Conservation (phyloP, 441 rosid genomes). For the Capsella rubella region DNA sequence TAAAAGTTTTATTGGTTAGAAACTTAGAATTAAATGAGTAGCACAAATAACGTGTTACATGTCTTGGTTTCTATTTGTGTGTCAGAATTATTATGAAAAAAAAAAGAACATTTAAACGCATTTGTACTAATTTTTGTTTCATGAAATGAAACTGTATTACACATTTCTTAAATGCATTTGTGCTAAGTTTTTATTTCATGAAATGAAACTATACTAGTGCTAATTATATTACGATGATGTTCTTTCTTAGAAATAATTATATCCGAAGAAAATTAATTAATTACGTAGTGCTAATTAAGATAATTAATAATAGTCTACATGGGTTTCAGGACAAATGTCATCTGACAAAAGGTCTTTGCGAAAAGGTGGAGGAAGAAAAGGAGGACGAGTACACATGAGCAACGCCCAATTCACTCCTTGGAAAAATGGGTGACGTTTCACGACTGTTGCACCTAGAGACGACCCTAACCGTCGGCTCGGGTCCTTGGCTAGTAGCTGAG, state of each 20-base stretch:
- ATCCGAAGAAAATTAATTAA: not conserved
- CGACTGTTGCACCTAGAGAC: conserved; percentile 76
- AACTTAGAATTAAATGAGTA: no score
- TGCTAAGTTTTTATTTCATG: not conserved
- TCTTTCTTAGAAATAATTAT: no score
- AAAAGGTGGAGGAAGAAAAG: conserved; percentile 74
- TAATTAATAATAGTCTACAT: conserved; percentile 71
- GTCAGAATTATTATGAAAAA: not conserved
- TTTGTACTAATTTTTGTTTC: not conserved
- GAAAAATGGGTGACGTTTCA: conserved; percentile 80
- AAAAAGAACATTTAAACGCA: not conserved
- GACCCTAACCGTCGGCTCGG: conserved; percentile 77
- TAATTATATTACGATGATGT: no score
- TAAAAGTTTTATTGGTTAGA: no score
- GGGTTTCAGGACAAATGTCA: conserved; percentile 69
- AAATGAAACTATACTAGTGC: not conserved
- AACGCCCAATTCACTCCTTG: conserved; percentile 92
- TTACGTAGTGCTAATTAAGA: conserved; percentile 32
- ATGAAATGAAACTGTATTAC: not conserved
- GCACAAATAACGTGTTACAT: not conserved
- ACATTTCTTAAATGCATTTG: not conserved
- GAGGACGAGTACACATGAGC: conserved; percentile 78
- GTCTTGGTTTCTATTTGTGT: not conserved
- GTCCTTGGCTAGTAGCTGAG: conserved; percentile 74
- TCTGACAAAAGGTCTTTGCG: conserved; percentile 62